Conservation (phyloP, 129 eudicot species). For the Mikania micrantha region DNA sequence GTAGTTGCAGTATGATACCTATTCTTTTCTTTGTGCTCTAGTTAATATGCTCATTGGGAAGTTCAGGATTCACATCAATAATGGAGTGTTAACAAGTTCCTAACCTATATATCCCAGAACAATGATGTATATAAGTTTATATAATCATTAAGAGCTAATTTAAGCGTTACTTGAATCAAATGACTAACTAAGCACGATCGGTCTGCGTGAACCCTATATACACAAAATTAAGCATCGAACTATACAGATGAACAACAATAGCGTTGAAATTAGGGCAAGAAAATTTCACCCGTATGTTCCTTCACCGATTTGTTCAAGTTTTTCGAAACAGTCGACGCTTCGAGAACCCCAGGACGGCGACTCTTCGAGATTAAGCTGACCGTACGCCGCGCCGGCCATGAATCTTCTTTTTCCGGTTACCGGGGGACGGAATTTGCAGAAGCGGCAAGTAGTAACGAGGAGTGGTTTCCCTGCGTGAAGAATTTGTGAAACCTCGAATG, state of each 20-base stretch:
- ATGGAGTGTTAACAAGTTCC: too few species aligned
- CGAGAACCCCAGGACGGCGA: slow-evolving; percentile 38
- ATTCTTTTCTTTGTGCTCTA: too few species aligned
- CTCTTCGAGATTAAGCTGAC: slow-evolving; percentile 32
- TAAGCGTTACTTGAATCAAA: background rate
- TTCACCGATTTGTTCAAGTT: slow-evolving; percentile 43
- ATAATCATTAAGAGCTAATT: background rate
- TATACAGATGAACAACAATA: background rate
- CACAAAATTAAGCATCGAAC: background rate
- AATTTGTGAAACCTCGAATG: too few species aligned
- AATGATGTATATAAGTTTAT: too few species aligned
- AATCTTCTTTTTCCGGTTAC: slow-evolving; percentile 1
- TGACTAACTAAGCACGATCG: background rate
- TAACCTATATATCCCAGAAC: too few species aligned
- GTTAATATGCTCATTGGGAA: too few species aligned
- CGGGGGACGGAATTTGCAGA: slow-evolving; percentile 3
- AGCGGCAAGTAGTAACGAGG: background rate
- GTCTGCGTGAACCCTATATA: slow-evolving; percentile 3
- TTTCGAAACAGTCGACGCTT: slow-evolving; percentile 40
- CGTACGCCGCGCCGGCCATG: slow-evolving; percentile 34
- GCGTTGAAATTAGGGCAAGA: slow-evolving; percentile 18
- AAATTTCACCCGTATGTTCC: slow-evolving; percentile 36
- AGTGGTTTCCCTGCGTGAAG: background rate
- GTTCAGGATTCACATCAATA: background rate
- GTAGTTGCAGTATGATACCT: too few species aligned